Evolutionary conservation across 2,329 filamentous ascomycete genomes (phyloP), one percentile per base, ranked within the genome.

Genomic region (Ophiocordyceps sinensis): DNA sequence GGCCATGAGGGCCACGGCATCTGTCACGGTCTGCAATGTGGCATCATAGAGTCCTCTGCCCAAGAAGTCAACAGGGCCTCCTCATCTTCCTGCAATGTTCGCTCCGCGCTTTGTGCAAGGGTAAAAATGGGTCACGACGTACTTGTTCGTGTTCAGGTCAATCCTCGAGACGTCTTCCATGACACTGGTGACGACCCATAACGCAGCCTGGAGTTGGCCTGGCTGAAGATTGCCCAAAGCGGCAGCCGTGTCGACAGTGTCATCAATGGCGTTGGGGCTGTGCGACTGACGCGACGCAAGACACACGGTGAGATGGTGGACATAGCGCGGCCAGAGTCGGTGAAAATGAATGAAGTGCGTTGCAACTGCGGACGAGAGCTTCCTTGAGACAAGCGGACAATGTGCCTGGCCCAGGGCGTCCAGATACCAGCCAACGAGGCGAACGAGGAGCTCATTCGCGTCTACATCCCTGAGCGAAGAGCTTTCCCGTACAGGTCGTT

Each of bases 291-390:
- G 44, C 34, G 53, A 52, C 21, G 52, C 70, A 15, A 83, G 64
- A 42, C 75, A 82, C 42, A 71, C 64, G 11, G 50, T 46, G 30
- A 85, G 60, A 51, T 82, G 78, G 31, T 67, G 68, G 29, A 86
- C 58, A 45, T 79, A 84, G 39, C 63, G 63, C n/a, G 67, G 64
- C 82, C 84, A 89, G 6, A 73, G 64, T 11, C 69, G 62, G 11
- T 82, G 75, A 45, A 83, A 82, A 43, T 80, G 80, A 28, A 85
- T 67, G 52, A 84, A 87, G 53, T 81, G 86, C 17, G 81, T 81
- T 14, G 82, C 79, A 7, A 89, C 62, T 7, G 82, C 82, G n/a
- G 82, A 81, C 48, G 81, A 83, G 21, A 89, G 67, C 60, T 91
- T 91, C 49, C 77, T 76, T 17, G 75, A 67, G 7, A 86, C 81